Base-by-base conservation (phyloP, 768 basidiomycete genomes). In the Tubosaeta brunneosetosa region DNA sequence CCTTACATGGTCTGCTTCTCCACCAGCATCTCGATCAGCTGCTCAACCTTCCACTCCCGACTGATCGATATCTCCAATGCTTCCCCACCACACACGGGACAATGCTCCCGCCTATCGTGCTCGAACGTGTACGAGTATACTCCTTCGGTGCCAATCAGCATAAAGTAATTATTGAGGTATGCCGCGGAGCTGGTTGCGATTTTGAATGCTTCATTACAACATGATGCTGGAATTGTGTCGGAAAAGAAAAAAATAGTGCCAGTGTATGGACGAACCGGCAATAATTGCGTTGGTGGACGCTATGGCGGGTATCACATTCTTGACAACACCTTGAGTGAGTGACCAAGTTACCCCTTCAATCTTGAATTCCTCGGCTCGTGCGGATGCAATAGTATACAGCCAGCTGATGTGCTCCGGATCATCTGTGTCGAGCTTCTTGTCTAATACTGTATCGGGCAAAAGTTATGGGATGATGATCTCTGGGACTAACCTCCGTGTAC, bases 291-390 rank as follows among this genome's bases (percentile, higher is more conserved):
- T 99, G 14, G 97, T 99, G 1, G 91, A 94, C 2, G 97, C 97
- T 59, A 99, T 98, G 41, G 97, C 95, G 19, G 97, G 95, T 57
- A 99, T 98, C 71, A 99, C 97, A 62, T 97, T 97, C 80, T 99
- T 99, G 43, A 99, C 97, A 48, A 99, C 97, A 40, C 97, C 97
- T 68, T 99, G 97, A 0, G 97, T 98, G 34, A 94, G 74, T 2
- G 89, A 86, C 93, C 95, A 99, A 9, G 97, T 97, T 16, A 99
- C 94, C 42, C 97, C 97, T 66, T 97, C 93, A 50, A 99, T 98
- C 57, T 91, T 94, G 77, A 94, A 97, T 64, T 94, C 89, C 55
- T 86, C 80, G 4, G 97, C 97, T 47, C 97, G 87, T 17, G 80
- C 77, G 22, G 81, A 75, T 12, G 97, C 97, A 12, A 83, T 68